Evolutionary conservation across 1,139 yeast genomes (phyloP).

Genomic region (Zygosaccharomyces sapae): DNA sequence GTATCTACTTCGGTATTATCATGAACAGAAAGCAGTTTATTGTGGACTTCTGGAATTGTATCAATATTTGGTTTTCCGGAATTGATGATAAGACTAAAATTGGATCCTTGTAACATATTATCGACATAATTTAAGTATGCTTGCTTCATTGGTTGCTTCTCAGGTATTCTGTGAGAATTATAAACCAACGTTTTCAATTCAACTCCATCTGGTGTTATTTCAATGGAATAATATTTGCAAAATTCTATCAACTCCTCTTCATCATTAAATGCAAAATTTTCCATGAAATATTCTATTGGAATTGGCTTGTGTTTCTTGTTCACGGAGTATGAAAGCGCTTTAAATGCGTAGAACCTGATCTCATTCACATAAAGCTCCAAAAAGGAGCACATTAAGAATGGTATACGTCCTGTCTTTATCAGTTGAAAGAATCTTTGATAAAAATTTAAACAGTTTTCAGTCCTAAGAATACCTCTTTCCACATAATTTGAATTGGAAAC

Average conservation of each 20-base stretch:
- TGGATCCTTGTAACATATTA: slow-evolving; percentile 38
- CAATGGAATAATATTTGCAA: slow-evolving; percentile 61
- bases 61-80: slow-evolving; percentile 36
- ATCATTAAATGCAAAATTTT: slow-evolving; percentile 63
- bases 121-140: slow-evolving; percentile 55
- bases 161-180: slow-evolving; percentile 42
- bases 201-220: slow-evolving; percentile 43
- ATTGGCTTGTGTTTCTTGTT: slow-evolving; percentile 72
- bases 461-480: slow-evolving; percentile 52
- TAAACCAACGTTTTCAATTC: slow-evolving; percentile 56
- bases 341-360: slow-evolving; percentile 69
- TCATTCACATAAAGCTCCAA: slow-evolving; percentile 80
- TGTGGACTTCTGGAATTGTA: slow-evolving; percentile 6
- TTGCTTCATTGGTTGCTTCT: slow-evolving; percentile 48
- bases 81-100: slow-evolving; percentile 36
- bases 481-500: slow-evolving; percentile 59
- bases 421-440: slow-evolving; percentile 63
- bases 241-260: slow-evolving; percentile 51
- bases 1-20: neutral
- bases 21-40: neutral
- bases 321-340: slow-evolving; percentile 60
- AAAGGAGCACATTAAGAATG: slow-evolving; percentile 69
- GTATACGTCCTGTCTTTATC: slow-evolving; percentile 50
- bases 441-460: slow-evolving; percentile 59
- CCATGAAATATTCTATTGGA: slow-evolving; percentile 44